Conservation (phyloP, 75 land plant genomes). For the Cupressus sempervirens region DNA sequence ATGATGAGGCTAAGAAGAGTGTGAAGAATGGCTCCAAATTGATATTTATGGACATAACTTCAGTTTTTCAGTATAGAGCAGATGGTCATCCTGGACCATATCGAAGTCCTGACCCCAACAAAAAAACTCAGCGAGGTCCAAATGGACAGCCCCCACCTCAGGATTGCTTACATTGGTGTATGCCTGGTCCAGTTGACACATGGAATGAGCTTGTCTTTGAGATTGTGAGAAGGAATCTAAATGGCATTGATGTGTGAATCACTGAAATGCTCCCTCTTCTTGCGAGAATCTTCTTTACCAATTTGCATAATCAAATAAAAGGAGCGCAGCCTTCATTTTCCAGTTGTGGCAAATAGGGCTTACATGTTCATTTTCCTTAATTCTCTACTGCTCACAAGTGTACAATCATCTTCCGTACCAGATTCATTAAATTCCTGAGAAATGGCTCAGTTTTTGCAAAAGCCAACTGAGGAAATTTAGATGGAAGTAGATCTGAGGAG, state of each 20-base stretch:
- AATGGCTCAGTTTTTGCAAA: background rate
- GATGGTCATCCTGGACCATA: conserved; percentile 99
- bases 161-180: conserved; percentile 99
- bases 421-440: background rate
- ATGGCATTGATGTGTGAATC: conserved; percentile 7
- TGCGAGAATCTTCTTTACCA: background rate
- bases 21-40: conserved; percentile 34
- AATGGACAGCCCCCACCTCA: conserved; percentile 83
- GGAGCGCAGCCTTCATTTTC: background rate
- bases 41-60: conserved; percentile 70
- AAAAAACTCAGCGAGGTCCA: conserved; percentile 52
- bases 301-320: background rate
- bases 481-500: background rate
- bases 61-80: conserved; percentile 53
- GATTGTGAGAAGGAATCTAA: conserved; percentile 50
- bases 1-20: conserved; percentile 33
- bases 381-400: background rate
- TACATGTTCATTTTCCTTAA: background rate
- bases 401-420: background rate
- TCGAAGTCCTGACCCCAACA: conserved; percentile 73
- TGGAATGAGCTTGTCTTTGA: conserved; percentile 88
- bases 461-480: background rate
- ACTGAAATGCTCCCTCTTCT: background rate
- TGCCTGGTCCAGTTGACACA: conserved; percentile 98
- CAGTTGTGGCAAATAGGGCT: background rate